Conservation (phyloP, 208 protist species). For the Acanthamoeba sp. region DNA sequence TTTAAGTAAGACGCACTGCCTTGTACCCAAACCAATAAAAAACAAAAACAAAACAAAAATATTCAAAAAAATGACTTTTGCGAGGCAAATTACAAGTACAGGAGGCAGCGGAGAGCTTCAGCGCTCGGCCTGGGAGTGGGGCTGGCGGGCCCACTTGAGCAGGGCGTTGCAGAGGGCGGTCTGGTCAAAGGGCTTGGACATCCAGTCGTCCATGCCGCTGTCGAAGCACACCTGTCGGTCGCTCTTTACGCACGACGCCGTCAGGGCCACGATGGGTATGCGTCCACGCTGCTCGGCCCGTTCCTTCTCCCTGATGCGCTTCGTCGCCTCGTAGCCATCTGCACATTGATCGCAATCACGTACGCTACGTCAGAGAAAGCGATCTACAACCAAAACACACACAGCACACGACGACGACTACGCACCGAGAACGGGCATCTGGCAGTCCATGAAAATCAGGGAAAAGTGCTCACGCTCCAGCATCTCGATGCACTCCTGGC, state of each 20-base stretch:
- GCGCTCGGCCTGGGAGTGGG: background rate
- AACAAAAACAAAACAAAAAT: background rate
- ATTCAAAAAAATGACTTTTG: too few species aligned
- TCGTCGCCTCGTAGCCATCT: constrained; percentile 55
- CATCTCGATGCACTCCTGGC: constrained; percentile 29
- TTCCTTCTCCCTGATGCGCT: background rate
- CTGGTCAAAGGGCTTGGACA: constrained; percentile 61
- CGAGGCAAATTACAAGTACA: background rate
- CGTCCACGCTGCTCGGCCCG: constrained; percentile 2
- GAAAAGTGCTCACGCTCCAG: background rate
- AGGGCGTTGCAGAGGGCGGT: constrained; percentile 12
- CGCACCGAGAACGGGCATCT: constrained; percentile 55
- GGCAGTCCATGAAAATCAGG: constrained; percentile 71
- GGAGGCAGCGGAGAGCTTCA: background rate
- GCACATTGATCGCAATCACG: too few species aligned
- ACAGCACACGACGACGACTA: background rate
- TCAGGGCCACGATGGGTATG: constrained; percentile 47
- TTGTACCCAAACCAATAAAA: background rate
- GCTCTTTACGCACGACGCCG: constrained; percentile 34
- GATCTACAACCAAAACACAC: background rate
- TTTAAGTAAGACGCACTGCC: background rate
- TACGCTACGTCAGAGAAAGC: background rate
- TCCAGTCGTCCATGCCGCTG: constrained; percentile 71
- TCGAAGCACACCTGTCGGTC: constrained; percentile 51
- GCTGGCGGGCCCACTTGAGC: constrained; percentile 10